These are phyloP conservation scores for Antrodiella citrinella DNA, from an alignment of 768 basidiomycete species.

Conservation along the genomic window DNA sequence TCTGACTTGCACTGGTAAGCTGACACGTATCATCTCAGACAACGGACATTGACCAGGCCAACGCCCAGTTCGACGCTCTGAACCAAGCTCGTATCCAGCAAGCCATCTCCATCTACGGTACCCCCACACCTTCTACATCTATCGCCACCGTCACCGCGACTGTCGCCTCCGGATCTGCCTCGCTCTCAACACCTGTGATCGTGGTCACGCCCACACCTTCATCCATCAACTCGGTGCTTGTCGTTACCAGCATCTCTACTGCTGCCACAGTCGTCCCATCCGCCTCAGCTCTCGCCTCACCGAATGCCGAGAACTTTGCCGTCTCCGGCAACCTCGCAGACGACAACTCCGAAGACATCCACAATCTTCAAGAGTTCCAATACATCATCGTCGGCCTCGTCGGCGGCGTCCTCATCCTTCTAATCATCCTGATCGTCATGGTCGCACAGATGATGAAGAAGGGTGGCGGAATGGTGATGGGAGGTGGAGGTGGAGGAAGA, in stretches of 20 bases:
- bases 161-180: background rate
- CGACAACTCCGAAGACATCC: conserved; percentile 1
- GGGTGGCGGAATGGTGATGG: too few species aligned
- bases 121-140: background rate
- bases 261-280: background rate
- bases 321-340: background rate
- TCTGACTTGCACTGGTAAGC: background rate
- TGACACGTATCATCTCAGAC: background rate
- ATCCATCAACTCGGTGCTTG: background rate
- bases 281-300: background rate
- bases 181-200: background rate
- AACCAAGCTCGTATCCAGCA: conserved; percentile 2
- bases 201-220: background rate
- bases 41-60: conserved; percentile 4
- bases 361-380: background rate
- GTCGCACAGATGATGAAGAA: background rate
- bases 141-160: background rate
- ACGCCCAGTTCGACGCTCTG: conserved; percentile 3
- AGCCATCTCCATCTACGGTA: background rate
- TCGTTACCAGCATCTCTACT: too few species aligned
- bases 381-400: conserved; percentile 9
- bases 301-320: background rate
- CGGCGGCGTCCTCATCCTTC: conserved; percentile 4
- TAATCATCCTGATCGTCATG: conserved; percentile 1
- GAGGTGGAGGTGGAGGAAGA: background rate